Percentiles rank a stretch among this genome's conserved stretches.
phyloP scores from a whole-genome alignment of 495 filamentous ascomycete species.

The Tuber aestivum region DNA sequence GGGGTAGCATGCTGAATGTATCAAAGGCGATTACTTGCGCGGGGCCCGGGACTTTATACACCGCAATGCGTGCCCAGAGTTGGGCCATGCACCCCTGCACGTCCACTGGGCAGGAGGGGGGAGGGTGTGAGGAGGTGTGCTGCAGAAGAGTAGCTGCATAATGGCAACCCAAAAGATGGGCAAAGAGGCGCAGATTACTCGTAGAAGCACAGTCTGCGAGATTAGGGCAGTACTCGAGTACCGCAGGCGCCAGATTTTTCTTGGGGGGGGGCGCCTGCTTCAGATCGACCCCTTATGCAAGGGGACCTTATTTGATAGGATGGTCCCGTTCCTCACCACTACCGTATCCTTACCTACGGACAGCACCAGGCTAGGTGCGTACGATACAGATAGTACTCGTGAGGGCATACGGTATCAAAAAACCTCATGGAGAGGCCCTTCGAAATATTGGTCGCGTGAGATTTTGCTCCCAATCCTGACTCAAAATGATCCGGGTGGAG shows the following conservation, averaged over 20 bases:
- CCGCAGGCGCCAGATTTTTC: background rate
- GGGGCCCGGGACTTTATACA: background rate
- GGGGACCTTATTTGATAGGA: background rate
- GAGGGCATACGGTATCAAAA: background rate
- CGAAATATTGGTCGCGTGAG: background rate
- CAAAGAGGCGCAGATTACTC: background rate
- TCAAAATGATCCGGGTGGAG: background rate
- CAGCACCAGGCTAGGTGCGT: background rate
- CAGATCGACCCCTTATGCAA: background rate
- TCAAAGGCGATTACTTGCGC: background rate
- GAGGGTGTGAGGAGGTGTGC: background rate
- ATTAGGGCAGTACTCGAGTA: background rate
- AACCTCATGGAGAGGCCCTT: background rate
- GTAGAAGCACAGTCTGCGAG: background rate
- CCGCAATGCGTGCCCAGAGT: background rate
- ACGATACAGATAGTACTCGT: background rate
- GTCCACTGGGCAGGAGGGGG: background rate
- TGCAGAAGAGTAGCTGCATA: background rate
- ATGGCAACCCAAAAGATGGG: background rate
- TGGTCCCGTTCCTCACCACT: background rate
- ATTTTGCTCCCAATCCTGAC: background rate
- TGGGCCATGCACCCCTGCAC: background rate
- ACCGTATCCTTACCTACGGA: background rate
- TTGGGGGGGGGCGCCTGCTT: background rate
- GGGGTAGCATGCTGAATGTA: background rate